These are phyloP conservation scores for Talaromyces liani DNA, from an alignment of 495 filamentous ascomycete species.

Conservation along the genomic window DNA sequence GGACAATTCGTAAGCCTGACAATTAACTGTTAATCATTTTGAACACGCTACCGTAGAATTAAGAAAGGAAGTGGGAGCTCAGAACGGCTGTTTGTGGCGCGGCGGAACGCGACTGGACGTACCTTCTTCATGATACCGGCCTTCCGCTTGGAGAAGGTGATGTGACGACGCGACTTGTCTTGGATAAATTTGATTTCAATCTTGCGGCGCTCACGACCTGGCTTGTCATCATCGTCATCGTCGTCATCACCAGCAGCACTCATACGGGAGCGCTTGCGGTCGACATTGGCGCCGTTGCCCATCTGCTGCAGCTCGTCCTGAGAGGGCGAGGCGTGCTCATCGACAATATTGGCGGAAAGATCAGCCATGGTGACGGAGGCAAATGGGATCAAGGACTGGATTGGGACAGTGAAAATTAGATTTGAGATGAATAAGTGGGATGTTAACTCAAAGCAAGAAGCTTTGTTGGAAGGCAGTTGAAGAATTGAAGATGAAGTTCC, in stretches of 20 bases:
- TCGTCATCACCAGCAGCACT: constrained; percentile 80
- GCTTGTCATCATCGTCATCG: constrained; percentile 97
- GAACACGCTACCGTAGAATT: neutral
- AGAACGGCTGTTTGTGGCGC: neutral
- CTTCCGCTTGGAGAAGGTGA: constrained; percentile 99
- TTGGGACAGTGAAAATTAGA: neutral
- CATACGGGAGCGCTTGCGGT: constrained; percentile 84
- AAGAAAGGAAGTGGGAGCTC: constrained; percentile 11
- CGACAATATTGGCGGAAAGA: constrained; percentile 33
- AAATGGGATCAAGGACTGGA: neutral
- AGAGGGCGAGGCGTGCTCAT: constrained; percentile 40
- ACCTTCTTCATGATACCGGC: constrained; percentile 99
- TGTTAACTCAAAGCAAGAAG: constrained; percentile 9
- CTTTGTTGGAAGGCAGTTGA: constrained; percentile 6
- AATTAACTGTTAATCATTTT: neutral
- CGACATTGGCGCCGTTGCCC: constrained; percentile 47
- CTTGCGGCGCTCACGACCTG: constrained; percentile 95
- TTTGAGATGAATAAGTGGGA: neutral
- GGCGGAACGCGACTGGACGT: constrained; percentile 31
- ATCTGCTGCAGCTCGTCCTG: constrained; percentile 47
- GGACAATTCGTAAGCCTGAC: constrained; percentile 91
- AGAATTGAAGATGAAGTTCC: constrained; percentile 20
- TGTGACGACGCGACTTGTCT: constrained; percentile 99
- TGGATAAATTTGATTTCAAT: constrained; percentile 99
- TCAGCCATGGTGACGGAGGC: constrained; percentile 28